Percentiles rank a stretch among this genome's conserved stretches.
Conservation (phyloP, 371 early-diverging fungal species). For the Funneliformis caledonium region DNA sequence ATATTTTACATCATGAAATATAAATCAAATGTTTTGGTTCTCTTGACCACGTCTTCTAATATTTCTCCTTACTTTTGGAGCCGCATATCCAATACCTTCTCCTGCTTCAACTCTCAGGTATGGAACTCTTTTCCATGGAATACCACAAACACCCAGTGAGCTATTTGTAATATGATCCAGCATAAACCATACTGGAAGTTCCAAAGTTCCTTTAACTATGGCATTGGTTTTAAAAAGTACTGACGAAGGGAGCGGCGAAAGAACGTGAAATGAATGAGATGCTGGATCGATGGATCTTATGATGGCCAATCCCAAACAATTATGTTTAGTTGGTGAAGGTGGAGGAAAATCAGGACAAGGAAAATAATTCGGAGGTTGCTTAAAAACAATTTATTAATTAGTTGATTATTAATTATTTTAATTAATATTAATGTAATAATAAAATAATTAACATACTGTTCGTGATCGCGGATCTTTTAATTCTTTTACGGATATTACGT, state of each 20-base stretch:
- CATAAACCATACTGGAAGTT: slow-evolving; percentile 33
- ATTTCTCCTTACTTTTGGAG: slow-evolving; percentile 26
- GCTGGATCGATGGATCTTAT: slow-evolving; percentile 74
- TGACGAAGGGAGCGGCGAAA: slow-evolving; percentile 63
- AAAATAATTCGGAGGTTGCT: slow-evolving; percentile 56
- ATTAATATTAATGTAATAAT: not conserved
- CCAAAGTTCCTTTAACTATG: slow-evolving; percentile 54
- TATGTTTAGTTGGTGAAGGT: slow-evolving; percentile 56
- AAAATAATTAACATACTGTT: not conserved
- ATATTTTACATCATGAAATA: not conserved
- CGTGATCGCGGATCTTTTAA: not conserved
- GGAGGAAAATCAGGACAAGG: slow-evolving; percentile 55
- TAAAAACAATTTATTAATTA: slow-evolving; percentile 6
- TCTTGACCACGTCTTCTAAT: slow-evolving; percentile 1
- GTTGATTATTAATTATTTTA: not conserved
- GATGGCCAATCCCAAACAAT: slow-evolving; percentile 74
- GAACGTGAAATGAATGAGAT: slow-evolving; percentile 60
- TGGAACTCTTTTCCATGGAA: slow-evolving; percentile 34
- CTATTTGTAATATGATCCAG: slow-evolving; percentile 19
- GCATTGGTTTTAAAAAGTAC: slow-evolving; percentile 60
- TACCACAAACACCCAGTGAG: slow-evolving; percentile 14
- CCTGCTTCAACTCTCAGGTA: slow-evolving; percentile 31
- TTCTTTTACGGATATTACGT: not conserved
- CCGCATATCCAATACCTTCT: slow-evolving; percentile 20
- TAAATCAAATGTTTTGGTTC: not conserved